phyloP scores from a whole-genome alignment of 805 yeast species.

The Ogataea paraovalis region DNA sequence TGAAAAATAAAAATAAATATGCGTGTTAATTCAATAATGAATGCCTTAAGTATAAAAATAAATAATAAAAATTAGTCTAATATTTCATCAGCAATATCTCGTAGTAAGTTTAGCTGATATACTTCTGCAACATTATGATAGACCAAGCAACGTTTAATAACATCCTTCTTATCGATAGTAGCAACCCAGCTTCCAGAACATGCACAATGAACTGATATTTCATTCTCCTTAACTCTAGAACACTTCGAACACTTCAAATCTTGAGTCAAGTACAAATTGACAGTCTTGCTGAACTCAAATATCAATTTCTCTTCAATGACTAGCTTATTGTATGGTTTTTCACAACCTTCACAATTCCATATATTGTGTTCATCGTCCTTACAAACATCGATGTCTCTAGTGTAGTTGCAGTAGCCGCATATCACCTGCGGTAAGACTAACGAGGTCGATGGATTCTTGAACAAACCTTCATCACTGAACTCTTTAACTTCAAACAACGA shows the following conservation, averaged over 20 bases:
- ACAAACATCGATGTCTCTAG: slow-evolving; percentile 79
- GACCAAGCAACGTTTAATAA: slow-evolving; percentile 43
- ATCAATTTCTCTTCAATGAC: slow-evolving; percentile 78
- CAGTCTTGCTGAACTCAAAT: slow-evolving; percentile 50
- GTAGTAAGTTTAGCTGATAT: slow-evolving; percentile 58
- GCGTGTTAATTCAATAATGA: background rate
- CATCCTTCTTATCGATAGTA: slow-evolving; percentile 42
- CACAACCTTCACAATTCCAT: slow-evolving; percentile 69
- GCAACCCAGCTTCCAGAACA: slow-evolving; percentile 88
- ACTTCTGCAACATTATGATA: slow-evolving; percentile 56
- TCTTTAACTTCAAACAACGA: slow-evolving; percentile 76
- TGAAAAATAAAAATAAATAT: background rate
- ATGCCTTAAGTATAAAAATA: background rate
- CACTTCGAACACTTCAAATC: slow-evolving; percentile 83
- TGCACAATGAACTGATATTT: slow-evolving; percentile 68
- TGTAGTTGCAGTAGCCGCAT: slow-evolving; percentile 75
- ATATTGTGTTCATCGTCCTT: slow-evolving; percentile 49
- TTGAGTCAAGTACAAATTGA: slow-evolving; percentile 67
- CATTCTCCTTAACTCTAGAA: slow-evolving; percentile 57
- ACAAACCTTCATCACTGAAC: slow-evolving; percentile 71
- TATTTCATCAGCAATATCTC: slow-evolving; percentile 29
- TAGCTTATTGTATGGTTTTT: slow-evolving; percentile 56
- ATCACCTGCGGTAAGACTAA: slow-evolving; percentile 62
- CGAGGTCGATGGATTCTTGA: slow-evolving; percentile 70
- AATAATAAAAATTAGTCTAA: slow-evolving; percentile 1